These are phyloP conservation scores for Thielaviopsis musarum DNA, from an alignment of 2,329 filamentous ascomycete genomes.

Conservation along the genomic window DNA sequence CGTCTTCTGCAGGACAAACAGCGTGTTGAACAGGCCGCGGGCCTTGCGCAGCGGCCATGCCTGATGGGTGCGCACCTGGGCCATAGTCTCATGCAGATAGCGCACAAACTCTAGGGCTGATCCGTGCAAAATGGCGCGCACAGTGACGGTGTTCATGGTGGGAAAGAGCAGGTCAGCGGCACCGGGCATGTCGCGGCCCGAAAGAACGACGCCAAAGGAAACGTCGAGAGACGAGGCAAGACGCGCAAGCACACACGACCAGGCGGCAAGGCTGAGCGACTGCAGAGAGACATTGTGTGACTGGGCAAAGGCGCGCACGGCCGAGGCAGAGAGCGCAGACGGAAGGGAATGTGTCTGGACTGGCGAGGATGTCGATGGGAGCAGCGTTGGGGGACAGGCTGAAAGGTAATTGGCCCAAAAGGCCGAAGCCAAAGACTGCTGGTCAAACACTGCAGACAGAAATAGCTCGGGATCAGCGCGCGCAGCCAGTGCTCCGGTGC, in stretches of 20 bases:
- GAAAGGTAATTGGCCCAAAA: conserved; percentile 62
- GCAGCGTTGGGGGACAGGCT: not conserved
- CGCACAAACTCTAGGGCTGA: conserved; percentile 44
- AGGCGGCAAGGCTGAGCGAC: conserved; percentile 33
- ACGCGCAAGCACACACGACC: conserved; percentile 53
- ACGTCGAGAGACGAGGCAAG: conserved; percentile 52
- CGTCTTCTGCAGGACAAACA: conserved; percentile 31
- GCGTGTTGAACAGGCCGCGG: conserved; percentile 38
- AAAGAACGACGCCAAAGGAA: conserved; percentile 66
- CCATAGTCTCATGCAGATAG: conserved; percentile 57
- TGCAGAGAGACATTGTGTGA: conserved; percentile 1
- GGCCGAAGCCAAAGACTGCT: conserved; percentile 15
- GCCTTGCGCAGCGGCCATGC: conserved; percentile 61
- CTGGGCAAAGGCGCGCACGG: conserved; percentile 19
- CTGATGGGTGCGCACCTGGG: conserved; percentile 51
- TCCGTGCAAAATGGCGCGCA: conserved; percentile 59
- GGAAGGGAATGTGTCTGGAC: not conserved
- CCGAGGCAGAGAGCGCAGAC: conserved; percentile 22
- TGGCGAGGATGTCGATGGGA: not conserved
- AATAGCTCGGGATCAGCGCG: conserved; percentile 26
- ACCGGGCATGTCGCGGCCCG: conserved; percentile 61
- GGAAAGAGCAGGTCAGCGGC: conserved; percentile 60
- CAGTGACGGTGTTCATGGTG: conserved; percentile 76
- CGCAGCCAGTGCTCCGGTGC: conserved; percentile 19
- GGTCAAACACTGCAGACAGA: conserved; percentile 13